Evolutionary conservation across 176 grass and related monocot genomes (phyloP), one percentile per base, ranked within the genome.

Genomic region (Oryza glaberrima): DNA sequence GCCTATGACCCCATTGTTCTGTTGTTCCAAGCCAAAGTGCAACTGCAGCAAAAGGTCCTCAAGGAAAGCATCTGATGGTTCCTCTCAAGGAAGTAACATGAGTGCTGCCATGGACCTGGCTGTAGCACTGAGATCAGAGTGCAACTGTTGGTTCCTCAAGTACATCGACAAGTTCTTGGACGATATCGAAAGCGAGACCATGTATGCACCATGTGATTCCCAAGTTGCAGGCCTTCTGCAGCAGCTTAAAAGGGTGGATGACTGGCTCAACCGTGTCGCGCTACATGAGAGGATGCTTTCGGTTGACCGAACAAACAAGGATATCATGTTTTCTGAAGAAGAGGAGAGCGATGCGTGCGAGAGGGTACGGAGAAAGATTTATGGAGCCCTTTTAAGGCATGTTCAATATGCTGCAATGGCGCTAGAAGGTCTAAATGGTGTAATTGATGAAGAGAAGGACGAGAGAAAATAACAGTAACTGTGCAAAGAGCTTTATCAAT

Each of bases 141-240:
- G 80, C 73, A 93, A 83, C 14, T 70, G 80, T 25, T 95, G 96
- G 96, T 98, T 98, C 80, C 86, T 98, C 71, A 88, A 66, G 63
- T 94, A 95, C 86, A 86, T 95, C 0, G 91, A 98, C 34, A 98
- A 90, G 70, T 95, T 98, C 63, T 51, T 98, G 76, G 96, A 98
- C 34, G 85, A 82, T 17, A 52, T 87, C 9, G 88, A 93, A 65
- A 70, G 25, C 30, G 75, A 86, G 52, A 26, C 30, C 0, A 49
- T 16, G 4, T 81, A 83, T 11, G 9, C 47, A 3, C 40, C 77
- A 10, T 90, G 87, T 9, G 91, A 95, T 35, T 86, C 86, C 3
- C 82, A 92, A 77, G 60, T 92, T 1, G 85, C 89, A 6, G 84
- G 77, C 19, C 78, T 98, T 11, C 81, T 95, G 52, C 90, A 92